Percentiles rank a stretch among this genome's conserved stretches.
These are phyloP conservation scores for Aspergillus diversus DNA, from an alignment of 495 filamentous ascomycete species.

Conservation along the genomic window DNA sequence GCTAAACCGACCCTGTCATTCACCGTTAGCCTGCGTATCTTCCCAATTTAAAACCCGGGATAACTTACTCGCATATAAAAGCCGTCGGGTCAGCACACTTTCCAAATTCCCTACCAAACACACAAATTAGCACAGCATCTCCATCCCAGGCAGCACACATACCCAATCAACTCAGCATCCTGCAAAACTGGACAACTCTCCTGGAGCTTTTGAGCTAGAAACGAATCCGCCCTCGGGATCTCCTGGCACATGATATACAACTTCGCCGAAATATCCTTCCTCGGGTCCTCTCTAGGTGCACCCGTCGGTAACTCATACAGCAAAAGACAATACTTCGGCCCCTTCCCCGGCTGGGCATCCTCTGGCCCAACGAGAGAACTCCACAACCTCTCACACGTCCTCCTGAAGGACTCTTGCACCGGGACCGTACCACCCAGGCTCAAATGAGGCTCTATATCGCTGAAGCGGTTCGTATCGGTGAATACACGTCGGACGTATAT, in stretches of 20 bases:
- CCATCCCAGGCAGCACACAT: not conserved
- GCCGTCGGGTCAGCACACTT: not conserved
- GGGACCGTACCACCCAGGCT: not conserved
- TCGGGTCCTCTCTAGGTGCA: not conserved
- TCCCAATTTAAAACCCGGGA: not conserved
- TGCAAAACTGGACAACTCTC: slow-evolving; percentile 8
- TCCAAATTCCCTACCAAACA: not conserved
- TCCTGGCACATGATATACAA: not conserved
- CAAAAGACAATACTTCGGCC: slow-evolving; percentile 6
- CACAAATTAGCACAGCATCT: not conserved
- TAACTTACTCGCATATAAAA: not conserved
- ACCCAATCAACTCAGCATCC: not conserved
- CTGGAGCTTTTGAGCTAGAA: not conserved
- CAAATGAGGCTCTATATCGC: slow-evolving; percentile 8
- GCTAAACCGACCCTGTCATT: not conserved
- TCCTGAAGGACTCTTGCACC: not conserved
- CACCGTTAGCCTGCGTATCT: not conserved
- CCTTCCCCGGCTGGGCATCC: not conserved
- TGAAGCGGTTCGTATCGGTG: not conserved
- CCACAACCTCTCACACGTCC: not conserved
- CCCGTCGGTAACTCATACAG: slow-evolving; percentile 13
- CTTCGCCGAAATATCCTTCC: slow-evolving; percentile 1
- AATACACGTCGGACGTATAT: slow-evolving; percentile 11
- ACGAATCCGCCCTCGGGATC: not conserved
- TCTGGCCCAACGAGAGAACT: not conserved